phyloP scores from a whole-genome alignment of 345 rosid genomes.

The Passiflora organensis region DNA sequence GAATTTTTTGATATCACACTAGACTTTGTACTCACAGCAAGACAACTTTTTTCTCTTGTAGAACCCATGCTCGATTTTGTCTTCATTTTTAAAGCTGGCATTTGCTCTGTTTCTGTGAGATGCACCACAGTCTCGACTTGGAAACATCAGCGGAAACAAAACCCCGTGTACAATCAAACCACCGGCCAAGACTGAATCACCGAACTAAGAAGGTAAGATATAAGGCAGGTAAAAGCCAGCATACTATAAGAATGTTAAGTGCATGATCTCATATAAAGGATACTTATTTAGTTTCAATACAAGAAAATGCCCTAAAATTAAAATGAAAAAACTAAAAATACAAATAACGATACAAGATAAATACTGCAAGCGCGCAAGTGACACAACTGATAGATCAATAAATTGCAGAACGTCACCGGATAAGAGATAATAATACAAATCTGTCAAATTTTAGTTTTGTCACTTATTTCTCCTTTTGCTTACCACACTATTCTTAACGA shows the following conservation, averaged over 20 bases:
- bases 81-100: slow-evolving; percentile 75
- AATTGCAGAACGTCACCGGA: too few relatives aligned
- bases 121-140: slow-evolving; percentile 33
- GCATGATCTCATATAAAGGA: neutral
- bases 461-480: too few relatives aligned
- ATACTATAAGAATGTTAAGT: neutral
- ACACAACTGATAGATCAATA: neutral
- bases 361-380: neutral
- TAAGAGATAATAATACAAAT: too few relatives aligned
- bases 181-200: slow-evolving; percentile 33
- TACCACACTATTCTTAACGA: too few relatives aligned
- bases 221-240: neutral
- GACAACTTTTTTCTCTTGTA: slow-evolving; percentile 44
- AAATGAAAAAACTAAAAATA: neutral
- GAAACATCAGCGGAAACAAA: slow-evolving; percentile 39
- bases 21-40: slow-evolving; percentile 49
- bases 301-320: neutral
- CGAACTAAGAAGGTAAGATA: slow-evolving; percentile 3
- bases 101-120: slow-evolving; percentile 38
- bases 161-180: slow-evolving; percentile 33
- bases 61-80: slow-evolving; percentile 38
- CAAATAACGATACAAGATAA: neutral
- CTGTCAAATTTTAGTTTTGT: too few relatives aligned
- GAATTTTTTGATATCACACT: slow-evolving; percentile 45
- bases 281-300: neutral